A percentile compares a stretch with the other conserved stretches of the same genome.
Evolutionary conservation across 257 asterid species (phyloP).

Genomic region (Euphrasia confusa): DNA sequence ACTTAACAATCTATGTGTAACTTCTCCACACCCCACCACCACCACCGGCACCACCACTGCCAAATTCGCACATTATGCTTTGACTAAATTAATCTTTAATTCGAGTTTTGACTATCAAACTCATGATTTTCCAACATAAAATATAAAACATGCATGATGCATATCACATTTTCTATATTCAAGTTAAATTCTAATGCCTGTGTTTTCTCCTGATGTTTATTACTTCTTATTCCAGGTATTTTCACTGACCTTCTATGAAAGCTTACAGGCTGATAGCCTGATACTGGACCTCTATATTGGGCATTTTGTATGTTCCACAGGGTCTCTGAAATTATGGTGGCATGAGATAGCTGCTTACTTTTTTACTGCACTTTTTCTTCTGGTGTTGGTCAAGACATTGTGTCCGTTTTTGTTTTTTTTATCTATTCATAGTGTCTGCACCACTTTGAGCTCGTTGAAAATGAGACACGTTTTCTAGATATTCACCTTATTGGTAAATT

Average conservation of each 20-base stretch:
- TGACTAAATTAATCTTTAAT: neutral
- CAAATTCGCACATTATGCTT: slow-evolving; percentile 4
- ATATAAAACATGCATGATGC: neutral
- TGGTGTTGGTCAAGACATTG: neutral
- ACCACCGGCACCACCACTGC: neutral
- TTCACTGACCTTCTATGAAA: slow-evolving; percentile 93
- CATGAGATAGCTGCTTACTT: slow-evolving; percentile 36
- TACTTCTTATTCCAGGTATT: slow-evolving; percentile 94
- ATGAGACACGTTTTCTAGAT: neutral
- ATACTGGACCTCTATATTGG: slow-evolving; percentile 57
- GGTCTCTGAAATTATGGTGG: slow-evolving; percentile 51
- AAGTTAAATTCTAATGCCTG: slow-evolving; percentile 6
- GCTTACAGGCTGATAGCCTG: slow-evolving; percentile 86
- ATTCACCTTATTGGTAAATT: neutral
- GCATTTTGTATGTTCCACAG: slow-evolving; percentile 57
- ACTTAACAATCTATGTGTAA: neutral
- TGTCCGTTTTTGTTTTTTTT: neutral
- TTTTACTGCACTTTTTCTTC: neutral
- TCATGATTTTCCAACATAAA: slow-evolving; percentile 1
- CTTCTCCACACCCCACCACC: neutral
- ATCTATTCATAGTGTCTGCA: neutral
- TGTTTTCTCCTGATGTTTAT: slow-evolving; percentile 43
- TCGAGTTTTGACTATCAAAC: slow-evolving; percentile 8
- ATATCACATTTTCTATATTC: slow-evolving; percentile 9
- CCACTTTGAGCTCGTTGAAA: neutral